Conservation (phyloP, 768 basidiomycete species). For the Tulasnella sp. region DNA sequence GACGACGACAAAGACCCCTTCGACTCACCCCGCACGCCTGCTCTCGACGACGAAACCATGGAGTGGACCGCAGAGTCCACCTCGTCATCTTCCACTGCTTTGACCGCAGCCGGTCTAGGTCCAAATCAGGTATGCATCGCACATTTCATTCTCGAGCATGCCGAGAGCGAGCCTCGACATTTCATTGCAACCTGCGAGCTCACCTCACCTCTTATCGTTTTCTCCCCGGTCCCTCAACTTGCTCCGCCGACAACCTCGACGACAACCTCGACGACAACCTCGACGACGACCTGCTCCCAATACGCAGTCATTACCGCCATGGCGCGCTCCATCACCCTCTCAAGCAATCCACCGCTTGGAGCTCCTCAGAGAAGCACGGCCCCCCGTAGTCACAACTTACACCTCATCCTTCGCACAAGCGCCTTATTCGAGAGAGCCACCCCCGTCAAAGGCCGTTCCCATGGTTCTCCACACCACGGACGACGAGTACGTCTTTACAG, state of each 20-base stretch:
- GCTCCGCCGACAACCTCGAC: neutral
- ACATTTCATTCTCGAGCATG: neutral
- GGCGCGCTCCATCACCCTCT: constrained; percentile 1
- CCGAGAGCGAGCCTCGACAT: neutral
- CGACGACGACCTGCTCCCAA: neutral
- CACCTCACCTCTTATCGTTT: constrained; percentile 10
- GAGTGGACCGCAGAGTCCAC: constrained; percentile 8
- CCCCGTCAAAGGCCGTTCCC: constrained; percentile 8
- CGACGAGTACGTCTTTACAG: constrained; percentile 13
- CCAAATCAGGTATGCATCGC: constrained; percentile 11
- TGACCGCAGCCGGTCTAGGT: neutral
- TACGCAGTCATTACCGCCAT: neutral
- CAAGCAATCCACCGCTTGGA: constrained; percentile 14
- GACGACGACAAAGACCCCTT: constrained; percentile 7
- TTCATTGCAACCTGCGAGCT: neutral
- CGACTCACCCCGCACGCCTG: neutral
- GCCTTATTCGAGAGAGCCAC: neutral
- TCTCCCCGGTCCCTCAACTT: neutral
- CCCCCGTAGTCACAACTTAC: constrained; percentile 6
- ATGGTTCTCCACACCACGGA: neutral
- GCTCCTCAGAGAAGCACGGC: constrained; percentile 14
- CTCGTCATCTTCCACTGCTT: neutral
- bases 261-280: neutral
- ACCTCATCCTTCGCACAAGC: neutral
- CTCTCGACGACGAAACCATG: neutral